Evolutionary conservation across 2,329 filamentous ascomycete species (phyloP).

Genomic region (Talaromyces albobiverticillius): DNA sequence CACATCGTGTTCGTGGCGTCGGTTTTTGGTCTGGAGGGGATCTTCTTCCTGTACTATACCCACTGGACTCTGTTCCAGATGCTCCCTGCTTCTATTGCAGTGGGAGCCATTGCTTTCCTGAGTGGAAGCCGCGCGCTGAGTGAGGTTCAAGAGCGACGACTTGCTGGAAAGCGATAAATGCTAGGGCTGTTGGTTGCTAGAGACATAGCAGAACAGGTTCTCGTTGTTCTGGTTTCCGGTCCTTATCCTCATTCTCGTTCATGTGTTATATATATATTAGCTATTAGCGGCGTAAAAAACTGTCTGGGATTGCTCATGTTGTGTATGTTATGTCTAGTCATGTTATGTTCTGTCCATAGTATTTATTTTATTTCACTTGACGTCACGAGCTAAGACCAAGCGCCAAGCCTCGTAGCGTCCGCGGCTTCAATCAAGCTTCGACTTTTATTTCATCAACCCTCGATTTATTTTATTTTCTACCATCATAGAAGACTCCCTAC

Average conservation of each 20-base stretch:
- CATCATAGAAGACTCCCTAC: no score
- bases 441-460: no score
- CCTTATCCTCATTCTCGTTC: not conserved
- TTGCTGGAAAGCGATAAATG: slow-evolving; percentile 65
- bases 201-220: no score
- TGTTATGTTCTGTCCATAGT: no score
- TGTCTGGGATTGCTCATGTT: no score
- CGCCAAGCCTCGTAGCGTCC: no score
- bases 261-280: not conserved
- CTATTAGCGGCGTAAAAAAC: not conserved
- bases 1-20: slow-evolving; percentile 85
- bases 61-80: slow-evolving; percentile 90
- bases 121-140: slow-evolving; percentile 87
- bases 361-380: no score
- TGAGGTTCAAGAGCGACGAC: slow-evolving; percentile 84
- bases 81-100: slow-evolving; percentile 67
- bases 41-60: slow-evolving; percentile 94
- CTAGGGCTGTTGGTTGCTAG: not conserved
- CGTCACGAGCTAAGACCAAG: no score
- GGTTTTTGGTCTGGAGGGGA: slow-evolving; percentile 79
- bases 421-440: no score
- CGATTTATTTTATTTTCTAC: no score
- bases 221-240: no score
- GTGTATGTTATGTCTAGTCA: no score
- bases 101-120: slow-evolving; percentile 71